Percentiles rank a stretch among this genome's conserved stretches.
These are phyloP conservation scores for Aspergillus oerlinghausenensis DNA, from an alignment of 2,329 filamentous ascomycete species.

Conservation along the genomic window DNA sequence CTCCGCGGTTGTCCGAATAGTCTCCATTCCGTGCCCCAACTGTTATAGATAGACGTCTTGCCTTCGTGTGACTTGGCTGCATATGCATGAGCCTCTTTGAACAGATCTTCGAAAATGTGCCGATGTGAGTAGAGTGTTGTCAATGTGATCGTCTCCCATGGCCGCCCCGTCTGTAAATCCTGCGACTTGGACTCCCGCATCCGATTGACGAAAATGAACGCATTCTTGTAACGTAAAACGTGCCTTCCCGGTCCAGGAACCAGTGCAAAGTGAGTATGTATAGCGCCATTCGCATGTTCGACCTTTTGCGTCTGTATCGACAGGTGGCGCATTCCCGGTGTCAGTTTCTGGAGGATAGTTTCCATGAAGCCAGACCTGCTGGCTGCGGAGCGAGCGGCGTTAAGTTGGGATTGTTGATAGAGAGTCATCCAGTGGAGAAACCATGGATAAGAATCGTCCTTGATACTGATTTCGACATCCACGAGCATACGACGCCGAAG, in stretches of 20 bases:
- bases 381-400: slow-evolving; percentile 47
- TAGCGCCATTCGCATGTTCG: slow-evolving; percentile 61
- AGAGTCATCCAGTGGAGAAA: slow-evolving; percentile 90
- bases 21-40: slow-evolving; percentile 78
- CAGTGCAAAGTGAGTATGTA: slow-evolving; percentile 76
- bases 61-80: slow-evolving; percentile 79
- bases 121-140: slow-evolving; percentile 88
- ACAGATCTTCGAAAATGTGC: slow-evolving; percentile 84
- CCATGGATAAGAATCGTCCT: slow-evolving; percentile 91
- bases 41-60: slow-evolving; percentile 87
- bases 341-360: slow-evolving; percentile 53
- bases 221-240: slow-evolving; percentile 77
- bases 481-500: slow-evolving; percentile 83
- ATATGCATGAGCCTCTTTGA: slow-evolving; percentile 77
- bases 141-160: slow-evolving; percentile 89
- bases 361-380: slow-evolving; percentile 44
- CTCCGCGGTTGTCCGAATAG: slow-evolving; percentile 77
- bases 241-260: slow-evolving; percentile 90
- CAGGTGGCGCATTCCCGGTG: slow-evolving; percentile 58
- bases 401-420: slow-evolving; percentile 62
- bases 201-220: slow-evolving; percentile 81
- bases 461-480: slow-evolving; percentile 90
- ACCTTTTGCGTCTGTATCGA: slow-evolving; percentile 62
- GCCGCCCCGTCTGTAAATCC: slow-evolving; percentile 74
- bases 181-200: slow-evolving; percentile 80